Base-by-base conservation (phyloP, 805 yeast species). In the Barnettozyma sucrosica region DNA sequence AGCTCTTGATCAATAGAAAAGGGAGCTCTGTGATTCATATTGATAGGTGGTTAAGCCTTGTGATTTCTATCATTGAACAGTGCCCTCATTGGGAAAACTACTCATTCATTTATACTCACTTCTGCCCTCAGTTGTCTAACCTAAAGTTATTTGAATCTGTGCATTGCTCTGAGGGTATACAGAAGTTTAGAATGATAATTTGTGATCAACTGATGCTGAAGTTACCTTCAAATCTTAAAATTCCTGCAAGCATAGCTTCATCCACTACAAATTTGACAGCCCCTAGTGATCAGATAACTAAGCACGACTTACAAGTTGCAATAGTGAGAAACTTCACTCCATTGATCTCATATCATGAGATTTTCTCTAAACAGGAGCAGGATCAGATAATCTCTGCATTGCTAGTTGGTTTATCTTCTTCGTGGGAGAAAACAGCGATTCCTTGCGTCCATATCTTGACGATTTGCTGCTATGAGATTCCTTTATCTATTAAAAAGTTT, bases 381-480 rank as follows among this genome's bases (percentile, higher is more conserved):
- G 90, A 85, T 58, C 77, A 73, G 48, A 69, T 87, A 21, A 72
- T 86, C 16, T 74, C 74, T 47, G 72, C 89, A 0, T 69, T 84
- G 24, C 68, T 83, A 11, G 65, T 73, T 41, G 86, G 87, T 0
- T 64, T 86, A 45, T 75, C 80, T 1, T 80, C 89, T 1, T 80
- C 89, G 1, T 84, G 90, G 87, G 89, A 88, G 51, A 79, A 78
- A 51, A 80, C 95, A 0, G 86, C 89, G 0, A 76, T 83, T 32
- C 89, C 95, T 3, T 79, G 89, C 53, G 76, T 89, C 25, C 89
- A 88, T 55, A 81, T 83, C 38, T 67, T 90, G 49, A 80, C 85
- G 5, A 73, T 85, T 3, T 85, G 92, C 55, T 84, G 95, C 60
- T 88, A 85, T 61, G 96, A 87, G 59, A 71, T 85, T 30, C 95